These are phyloP conservation scores for Bothriochloa decipiens DNA, from an alignment of 176 grass and related monocot genomes.

Conservation along the genomic window DNA sequence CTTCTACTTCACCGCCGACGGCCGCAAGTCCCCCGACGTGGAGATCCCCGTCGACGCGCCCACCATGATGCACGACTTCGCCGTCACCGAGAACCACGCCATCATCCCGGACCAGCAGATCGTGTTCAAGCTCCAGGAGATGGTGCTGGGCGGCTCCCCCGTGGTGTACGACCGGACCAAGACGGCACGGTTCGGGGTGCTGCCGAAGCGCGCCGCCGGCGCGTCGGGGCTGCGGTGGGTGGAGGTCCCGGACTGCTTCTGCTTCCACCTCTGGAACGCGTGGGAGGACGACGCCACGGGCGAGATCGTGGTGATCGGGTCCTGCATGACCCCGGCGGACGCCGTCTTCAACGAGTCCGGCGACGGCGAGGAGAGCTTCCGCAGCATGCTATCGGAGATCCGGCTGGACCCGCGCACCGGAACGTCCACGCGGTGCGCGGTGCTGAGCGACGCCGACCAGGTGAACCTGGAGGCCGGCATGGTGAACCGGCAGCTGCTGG, in stretches of 20 bases:
- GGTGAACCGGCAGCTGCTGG: constrained; percentile 78
- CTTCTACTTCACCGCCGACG: constrained; percentile 74
- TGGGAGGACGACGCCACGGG: constrained; percentile 74
- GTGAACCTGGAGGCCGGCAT: constrained; percentile 95
- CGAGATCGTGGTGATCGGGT: constrained; percentile 87
- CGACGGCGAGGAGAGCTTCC: constrained; percentile 22
- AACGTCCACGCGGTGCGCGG: constrained; percentile 44
- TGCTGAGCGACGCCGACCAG: constrained; percentile 53
- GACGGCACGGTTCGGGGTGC: constrained; percentile 63
- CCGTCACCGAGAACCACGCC: constrained; percentile 73
- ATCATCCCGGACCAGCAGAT: constrained; percentile 88
- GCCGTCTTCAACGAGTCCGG: constrained; percentile 81
- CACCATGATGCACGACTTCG: constrained; percentile 96
- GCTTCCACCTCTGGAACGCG: constrained; percentile 97
- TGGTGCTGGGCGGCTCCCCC: constrained; percentile 82
- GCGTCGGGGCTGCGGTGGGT: constrained; percentile 68
- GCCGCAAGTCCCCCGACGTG: constrained; percentile 70
- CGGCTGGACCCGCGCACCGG: constrained; percentile 65
- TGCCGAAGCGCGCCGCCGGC: constrained; percentile 63
- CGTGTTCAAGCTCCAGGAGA: constrained; percentile 84
- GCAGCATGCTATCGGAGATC: constrained; percentile 84
- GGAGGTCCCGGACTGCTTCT: constrained; percentile 83
- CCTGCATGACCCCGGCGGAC: constrained; percentile 96
- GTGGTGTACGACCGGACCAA: constrained; percentile 82
- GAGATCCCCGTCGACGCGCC: constrained; percentile 71